These are phyloP conservation scores for Leccinum broughii DNA, from an alignment of 768 basidiomycete genomes.

Conservation along the genomic window DNA sequence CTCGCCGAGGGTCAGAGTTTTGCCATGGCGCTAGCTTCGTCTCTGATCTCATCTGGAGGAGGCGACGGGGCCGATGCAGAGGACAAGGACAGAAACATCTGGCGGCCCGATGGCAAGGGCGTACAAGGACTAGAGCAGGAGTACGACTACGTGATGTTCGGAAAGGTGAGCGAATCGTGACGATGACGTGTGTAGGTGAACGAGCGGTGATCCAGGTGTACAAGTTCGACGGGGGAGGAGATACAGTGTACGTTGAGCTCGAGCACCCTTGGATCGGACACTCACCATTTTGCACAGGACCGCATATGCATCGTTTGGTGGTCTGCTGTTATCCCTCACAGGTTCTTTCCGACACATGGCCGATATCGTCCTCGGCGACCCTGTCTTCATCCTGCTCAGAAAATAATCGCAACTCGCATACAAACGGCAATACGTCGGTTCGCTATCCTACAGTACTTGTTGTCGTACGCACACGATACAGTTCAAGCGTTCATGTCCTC, in stretches of 20 bases:
- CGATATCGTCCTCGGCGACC: conserved; percentile 89
- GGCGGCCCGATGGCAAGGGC: conserved; percentile 85
- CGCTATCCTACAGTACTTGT: conserved; percentile 10
- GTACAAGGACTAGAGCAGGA: conserved; percentile 86
- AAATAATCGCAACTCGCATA: conserved; percentile 44
- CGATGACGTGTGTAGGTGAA: conserved; percentile 2
- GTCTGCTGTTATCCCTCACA: conserved; percentile 89
- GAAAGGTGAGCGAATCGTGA: conserved; percentile 61
- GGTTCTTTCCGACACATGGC: conserved; percentile 93
- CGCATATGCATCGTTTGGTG: conserved; percentile 95
- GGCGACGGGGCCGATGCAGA: conserved; percentile 55
- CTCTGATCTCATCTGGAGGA: conserved; percentile 57
- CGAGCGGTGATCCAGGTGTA: conserved; percentile 64
- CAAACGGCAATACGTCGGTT: neutral
- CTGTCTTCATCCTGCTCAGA: conserved; percentile 86
- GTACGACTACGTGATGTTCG: conserved; percentile 99
- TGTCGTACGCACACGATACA: conserved; percentile 1
- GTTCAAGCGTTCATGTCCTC: conserved; percentile 8
- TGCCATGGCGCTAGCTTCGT: conserved; percentile 84
- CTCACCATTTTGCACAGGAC: conserved; percentile 53
- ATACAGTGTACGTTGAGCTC: conserved; percentile 64
- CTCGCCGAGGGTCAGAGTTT: conserved; percentile 68
- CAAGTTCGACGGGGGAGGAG: conserved; percentile 89
- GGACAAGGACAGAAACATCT: conserved; percentile 76
- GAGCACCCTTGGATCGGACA: neutral